A percentile compares a stretch with the other conserved stretches of the same genome.
These are phyloP conservation scores for Barnettozyma hawaiiensis DNA, from an alignment of 1,139 yeast species.

Conservation along the genomic window DNA sequence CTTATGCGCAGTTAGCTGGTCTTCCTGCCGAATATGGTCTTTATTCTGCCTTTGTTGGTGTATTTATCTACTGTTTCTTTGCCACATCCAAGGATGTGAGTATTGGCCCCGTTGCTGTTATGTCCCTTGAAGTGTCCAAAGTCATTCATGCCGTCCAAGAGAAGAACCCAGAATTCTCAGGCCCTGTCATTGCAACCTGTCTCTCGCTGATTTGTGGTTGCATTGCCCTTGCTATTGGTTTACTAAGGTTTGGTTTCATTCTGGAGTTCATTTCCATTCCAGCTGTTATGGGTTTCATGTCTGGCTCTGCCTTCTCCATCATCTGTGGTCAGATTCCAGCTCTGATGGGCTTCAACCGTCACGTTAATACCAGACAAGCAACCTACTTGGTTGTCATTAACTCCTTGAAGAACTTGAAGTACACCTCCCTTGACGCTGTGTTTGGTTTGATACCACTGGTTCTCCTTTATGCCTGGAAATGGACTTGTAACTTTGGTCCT, in stretches of 20 bases:
- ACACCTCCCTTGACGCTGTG: constrained; percentile 74
- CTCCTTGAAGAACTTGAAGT: constrained; percentile 64
- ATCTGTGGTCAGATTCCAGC: constrained; percentile 82
- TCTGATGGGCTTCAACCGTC: constrained; percentile 65
- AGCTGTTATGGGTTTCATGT: constrained; percentile 92
- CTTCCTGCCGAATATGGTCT: constrained; percentile 80
- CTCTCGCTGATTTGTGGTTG: constrained; percentile 80
- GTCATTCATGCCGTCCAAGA: constrained; percentile 62
- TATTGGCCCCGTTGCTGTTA: constrained; percentile 96
- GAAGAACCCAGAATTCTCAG: constrained; percentile 39
- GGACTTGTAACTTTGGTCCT: constrained; percentile 49
- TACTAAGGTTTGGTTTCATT: constrained; percentile 79
- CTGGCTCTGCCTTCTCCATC: constrained; percentile 86
- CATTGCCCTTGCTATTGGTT: constrained; percentile 75
- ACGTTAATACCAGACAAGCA: constrained; percentile 67
- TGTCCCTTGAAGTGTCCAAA: constrained; percentile 82
- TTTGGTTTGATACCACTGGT: constrained; percentile 76
- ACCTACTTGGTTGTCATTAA: constrained; percentile 67
- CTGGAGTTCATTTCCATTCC: constrained; percentile 87
- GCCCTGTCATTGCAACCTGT: constrained; percentile 72
- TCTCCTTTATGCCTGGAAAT: constrained; percentile 65
- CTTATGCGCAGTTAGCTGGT: constrained; percentile 85
- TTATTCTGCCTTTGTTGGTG: constrained; percentile 90
- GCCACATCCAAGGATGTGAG: constrained; percentile 96
- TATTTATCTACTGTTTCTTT: constrained; percentile 78